A percentile compares a stretch with the other conserved stretches of the same genome.
These are phyloP conservation scores for Scorias spongiosa DNA, from an alignment of 2,329 filamentous ascomycete species.

Conservation along the genomic window DNA sequence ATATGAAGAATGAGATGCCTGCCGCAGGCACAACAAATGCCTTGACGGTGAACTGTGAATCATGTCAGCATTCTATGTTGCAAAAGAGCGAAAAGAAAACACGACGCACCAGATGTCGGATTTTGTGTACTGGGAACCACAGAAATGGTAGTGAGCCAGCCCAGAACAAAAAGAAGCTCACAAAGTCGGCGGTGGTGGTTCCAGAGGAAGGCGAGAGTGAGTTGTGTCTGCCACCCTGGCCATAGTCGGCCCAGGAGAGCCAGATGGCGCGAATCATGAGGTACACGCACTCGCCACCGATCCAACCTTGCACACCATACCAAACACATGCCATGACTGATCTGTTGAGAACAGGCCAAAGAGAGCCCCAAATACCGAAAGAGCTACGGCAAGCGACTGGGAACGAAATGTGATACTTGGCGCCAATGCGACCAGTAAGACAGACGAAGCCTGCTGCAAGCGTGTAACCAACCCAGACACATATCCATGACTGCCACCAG, in stretches of 20 bases:
- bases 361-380: slow-evolving; percentile 76
- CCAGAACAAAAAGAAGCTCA: slow-evolving; percentile 83
- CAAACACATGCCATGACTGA: slow-evolving; percentile 79
- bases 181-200: slow-evolving; percentile 59
- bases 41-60: slow-evolving; percentile 62
- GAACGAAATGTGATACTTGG: slow-evolving; percentile 78
- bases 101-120: slow-evolving; percentile 49
- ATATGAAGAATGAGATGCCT: slow-evolving; percentile 76
- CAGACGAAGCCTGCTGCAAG: slow-evolving; percentile 64
- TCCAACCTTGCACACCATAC: slow-evolving; percentile 77
- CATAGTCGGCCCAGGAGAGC: slow-evolving; percentile 36
- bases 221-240: slow-evolving; percentile 40
- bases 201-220: slow-evolving; percentile 49
- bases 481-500: slow-evolving; percentile 35
- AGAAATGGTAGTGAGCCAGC: slow-evolving; percentile 63
- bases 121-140: slow-evolving; percentile 79
- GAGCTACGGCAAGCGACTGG: slow-evolving; percentile 63
- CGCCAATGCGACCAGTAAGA: slow-evolving; percentile 67
- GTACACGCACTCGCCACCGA: slow-evolving; percentile 63
- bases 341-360: slow-evolving; percentile 82
- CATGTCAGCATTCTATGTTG: no score
- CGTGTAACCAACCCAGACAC: slow-evolving; percentile 52
- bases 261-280: slow-evolving; percentile 82
- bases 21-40: slow-evolving; percentile 68
- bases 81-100: no score